These are phyloP conservation scores for Penicillium thymicola DNA, from an alignment of 2,329 filamentous ascomycete genomes.

Conservation along the genomic window DNA sequence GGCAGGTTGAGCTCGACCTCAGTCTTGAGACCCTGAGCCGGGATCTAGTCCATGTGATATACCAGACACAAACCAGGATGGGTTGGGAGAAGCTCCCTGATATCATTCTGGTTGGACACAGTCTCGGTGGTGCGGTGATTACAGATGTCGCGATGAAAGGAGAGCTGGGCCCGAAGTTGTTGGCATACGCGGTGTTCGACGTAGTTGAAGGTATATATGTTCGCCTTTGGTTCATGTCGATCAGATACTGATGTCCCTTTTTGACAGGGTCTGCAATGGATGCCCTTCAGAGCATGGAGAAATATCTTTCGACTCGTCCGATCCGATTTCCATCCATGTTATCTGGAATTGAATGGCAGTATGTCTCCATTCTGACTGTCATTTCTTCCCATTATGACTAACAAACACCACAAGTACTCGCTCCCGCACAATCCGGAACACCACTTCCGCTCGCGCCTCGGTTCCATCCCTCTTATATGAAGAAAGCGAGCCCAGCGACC, in stretches of 20 bases:
- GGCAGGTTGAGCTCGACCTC: conserved; percentile 57
- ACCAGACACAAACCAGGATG: conserved; percentile 65
- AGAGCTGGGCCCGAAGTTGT: conserved; percentile 62
- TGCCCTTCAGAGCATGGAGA: conserved; percentile 89
- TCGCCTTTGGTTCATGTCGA: background rate
- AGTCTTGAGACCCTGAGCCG: conserved; percentile 67
- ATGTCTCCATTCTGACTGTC: conserved; percentile 21
- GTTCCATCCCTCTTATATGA: conserved; percentile 73
- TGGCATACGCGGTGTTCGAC: conserved; percentile 88
- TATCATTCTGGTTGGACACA: conserved; percentile 83
- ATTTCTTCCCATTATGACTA: conserved; percentile 1
- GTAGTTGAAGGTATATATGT: conserved; percentile 69
- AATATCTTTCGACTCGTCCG: conserved; percentile 80
- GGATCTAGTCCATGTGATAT: conserved; percentile 70
- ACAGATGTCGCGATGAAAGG: conserved; percentile 73
- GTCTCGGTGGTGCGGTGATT: conserved; percentile 85
- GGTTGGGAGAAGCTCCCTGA: conserved; percentile 71
- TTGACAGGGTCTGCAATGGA: conserved; percentile 77
- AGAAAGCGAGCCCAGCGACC: conserved; percentile 34
- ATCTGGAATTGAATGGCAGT: conserved; percentile 89
- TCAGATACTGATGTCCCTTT: background rate
- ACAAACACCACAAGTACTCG: conserved; percentile 53
- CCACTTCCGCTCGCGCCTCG: conserved; percentile 76
- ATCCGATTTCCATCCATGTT: conserved; percentile 71
- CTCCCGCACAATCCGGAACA: conserved; percentile 80